These are phyloP conservation scores for Psidium guajava DNA, from an alignment of 345 rosid species.

Conservation along the genomic window DNA sequence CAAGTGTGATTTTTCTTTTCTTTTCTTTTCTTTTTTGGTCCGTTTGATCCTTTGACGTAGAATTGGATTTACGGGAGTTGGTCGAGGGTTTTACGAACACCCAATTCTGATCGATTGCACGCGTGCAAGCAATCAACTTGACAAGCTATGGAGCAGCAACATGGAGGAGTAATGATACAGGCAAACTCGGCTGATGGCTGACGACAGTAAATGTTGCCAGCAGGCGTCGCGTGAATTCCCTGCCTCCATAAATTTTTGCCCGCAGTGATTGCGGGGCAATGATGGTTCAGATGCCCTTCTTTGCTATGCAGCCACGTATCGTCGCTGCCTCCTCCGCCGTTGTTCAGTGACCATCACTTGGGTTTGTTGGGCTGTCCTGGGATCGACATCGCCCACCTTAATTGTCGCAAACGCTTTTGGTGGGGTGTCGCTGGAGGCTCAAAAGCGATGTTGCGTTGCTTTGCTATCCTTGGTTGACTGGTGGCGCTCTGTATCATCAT, in stretches of 20 bases:
- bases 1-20: neutral
- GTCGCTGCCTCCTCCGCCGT: neutral
- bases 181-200: neutral
- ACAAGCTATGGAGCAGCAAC: neutral
- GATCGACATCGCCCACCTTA: neutral
- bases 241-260: neutral
- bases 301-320: neutral
- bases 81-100: neutral
- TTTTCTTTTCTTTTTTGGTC: too few species aligned
- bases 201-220: neutral
- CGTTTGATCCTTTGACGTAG: neutral
- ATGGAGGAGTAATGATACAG: neutral
- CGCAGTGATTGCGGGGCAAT: neutral
- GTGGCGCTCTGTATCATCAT: neutral
- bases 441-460: neutral
- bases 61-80: neutral
- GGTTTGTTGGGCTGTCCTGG: neutral
- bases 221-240: neutral
- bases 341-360: neutral
- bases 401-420: neutral
- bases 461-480: neutral
- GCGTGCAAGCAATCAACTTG: neutral
- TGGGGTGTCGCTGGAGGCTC: neutral
- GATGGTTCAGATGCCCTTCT: neutral
- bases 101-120: neutral